Conservation (phyloP, 176 grass and related monocot species). For the Aechmea fasciata region DNA sequence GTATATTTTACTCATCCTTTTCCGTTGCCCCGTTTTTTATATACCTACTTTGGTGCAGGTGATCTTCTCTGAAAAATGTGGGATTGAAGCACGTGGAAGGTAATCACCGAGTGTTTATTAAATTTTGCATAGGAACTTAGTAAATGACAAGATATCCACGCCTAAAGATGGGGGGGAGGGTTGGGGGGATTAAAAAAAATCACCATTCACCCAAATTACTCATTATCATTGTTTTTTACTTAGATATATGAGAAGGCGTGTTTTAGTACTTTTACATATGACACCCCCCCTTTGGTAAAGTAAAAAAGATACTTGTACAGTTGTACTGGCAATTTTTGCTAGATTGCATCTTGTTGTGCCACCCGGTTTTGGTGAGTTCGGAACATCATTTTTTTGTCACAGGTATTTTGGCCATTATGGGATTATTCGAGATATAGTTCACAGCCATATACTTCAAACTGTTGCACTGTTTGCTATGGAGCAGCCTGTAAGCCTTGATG, state of each 20-base stretch:
- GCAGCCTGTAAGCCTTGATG: constrained; percentile 77
- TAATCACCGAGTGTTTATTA: constrained; percentile 19
- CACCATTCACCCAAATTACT: background rate
- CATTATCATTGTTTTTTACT: background rate
- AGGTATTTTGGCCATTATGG: constrained; percentile 90
- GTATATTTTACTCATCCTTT: constrained; percentile 13
- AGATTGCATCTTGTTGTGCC: background rate
- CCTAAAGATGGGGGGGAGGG: no score
- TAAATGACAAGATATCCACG: no score
- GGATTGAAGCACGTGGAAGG: constrained; percentile 68
- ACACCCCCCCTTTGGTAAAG: background rate
- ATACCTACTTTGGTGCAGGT: constrained; percentile 41
- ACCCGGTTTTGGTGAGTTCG: background rate
- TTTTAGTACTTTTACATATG: background rate
- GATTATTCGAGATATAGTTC: constrained; percentile 83
- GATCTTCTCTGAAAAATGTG: constrained; percentile 83
- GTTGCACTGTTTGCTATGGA: constrained; percentile 90
- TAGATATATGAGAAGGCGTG: background rate
- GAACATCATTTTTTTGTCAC: background rate
- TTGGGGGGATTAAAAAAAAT: no score
- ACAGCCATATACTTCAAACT: constrained; percentile 92
- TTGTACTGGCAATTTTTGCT: background rate
- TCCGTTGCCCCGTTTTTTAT: constrained; percentile 17
- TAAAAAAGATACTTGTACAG: background rate
- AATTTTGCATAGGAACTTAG: background rate